Conservation (phyloP, 1,284 basidiomycete genomes). For the Cutaneotrichosporon cavernicola region DNA sequence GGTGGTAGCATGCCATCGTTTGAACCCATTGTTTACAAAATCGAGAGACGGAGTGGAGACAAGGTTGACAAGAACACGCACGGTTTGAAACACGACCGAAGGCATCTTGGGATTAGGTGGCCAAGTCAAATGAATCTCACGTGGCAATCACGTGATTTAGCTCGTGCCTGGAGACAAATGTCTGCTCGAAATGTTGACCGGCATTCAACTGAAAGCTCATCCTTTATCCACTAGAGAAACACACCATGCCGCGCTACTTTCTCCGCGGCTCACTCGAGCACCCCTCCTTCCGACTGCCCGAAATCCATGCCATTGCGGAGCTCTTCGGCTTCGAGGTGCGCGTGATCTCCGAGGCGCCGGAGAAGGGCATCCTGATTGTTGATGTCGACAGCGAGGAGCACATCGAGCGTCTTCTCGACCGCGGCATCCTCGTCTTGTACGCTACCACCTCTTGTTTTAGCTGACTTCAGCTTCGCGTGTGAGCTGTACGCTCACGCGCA, state of each 20-base stretch:
- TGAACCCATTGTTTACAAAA: background rate
- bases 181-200: conserved; percentile 6
- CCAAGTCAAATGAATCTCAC: conserved; percentile 1
- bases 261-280: conserved; percentile 77
- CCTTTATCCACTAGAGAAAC: background rate
- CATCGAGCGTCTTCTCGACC: conserved; percentile 66
- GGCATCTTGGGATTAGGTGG: background rate
- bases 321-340: conserved; percentile 44
- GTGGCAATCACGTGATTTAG: background rate
- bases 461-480: conserved; percentile 63
- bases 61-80: too few relatives aligned
- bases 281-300: conserved; percentile 74
- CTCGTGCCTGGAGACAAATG: conserved; percentile 1
- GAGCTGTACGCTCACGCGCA: conserved; percentile 71
- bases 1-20: background rate
- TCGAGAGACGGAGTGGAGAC: background rate
- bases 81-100: background rate
- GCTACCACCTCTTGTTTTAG: conserved; percentile 30
- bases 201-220: background rate
- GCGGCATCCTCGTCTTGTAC: conserved; percentile 82
- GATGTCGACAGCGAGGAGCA: conserved; percentile 70
- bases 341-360: conserved; percentile 40
- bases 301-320: conserved; percentile 58
- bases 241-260: conserved; percentile 59
- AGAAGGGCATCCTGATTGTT: conserved; percentile 66